These are phyloP conservation scores for Candida piceae DNA, from an alignment of 805 yeast genomes.

Conservation along the genomic window DNA sequence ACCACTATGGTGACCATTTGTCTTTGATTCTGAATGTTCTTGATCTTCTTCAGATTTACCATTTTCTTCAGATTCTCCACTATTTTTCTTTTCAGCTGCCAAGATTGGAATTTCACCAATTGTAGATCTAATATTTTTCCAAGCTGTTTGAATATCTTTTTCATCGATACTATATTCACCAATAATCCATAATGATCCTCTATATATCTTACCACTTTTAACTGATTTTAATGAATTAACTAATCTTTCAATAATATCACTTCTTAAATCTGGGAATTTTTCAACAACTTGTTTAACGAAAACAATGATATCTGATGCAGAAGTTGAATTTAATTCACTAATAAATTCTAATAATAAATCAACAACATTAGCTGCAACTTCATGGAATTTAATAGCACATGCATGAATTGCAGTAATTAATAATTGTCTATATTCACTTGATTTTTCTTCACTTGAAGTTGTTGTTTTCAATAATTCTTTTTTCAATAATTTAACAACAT, in stretches of 20 bases:
- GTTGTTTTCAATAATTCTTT: constrained; percentile 82
- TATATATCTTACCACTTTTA: constrained; percentile 83
- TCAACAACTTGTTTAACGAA: constrained; percentile 94
- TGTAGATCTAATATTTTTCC: constrained; percentile 79
- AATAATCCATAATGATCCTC: constrained; percentile 92
- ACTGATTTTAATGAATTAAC: constrained; percentile 57
- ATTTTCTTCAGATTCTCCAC: constrained; percentile 22
- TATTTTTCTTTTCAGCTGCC: constrained; percentile 56
- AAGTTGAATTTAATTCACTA: constrained; percentile 74
- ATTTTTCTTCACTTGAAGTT: constrained; percentile 68
- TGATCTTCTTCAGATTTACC: no score
- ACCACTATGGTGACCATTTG: no score
- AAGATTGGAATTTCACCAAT: constrained; percentile 91
- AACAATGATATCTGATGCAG: constrained; percentile 86
- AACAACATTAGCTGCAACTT: constrained; percentile 88
- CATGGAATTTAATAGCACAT: constrained; percentile 82
- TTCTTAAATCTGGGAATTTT: constrained; percentile 77
- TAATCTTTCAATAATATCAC: constrained; percentile 58
- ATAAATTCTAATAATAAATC: constrained; percentile 82
- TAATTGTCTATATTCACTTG: constrained; percentile 81
- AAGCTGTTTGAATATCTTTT: constrained; percentile 68
- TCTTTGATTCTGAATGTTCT: no score
- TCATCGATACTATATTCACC: constrained; percentile 86
- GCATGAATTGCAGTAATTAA: constrained; percentile 84
- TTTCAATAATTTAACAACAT: constrained; percentile 84